phyloP scores from a whole-genome alignment of 2,329 filamentous ascomycete genomes.

The Microcyclosporella mali region DNA sequence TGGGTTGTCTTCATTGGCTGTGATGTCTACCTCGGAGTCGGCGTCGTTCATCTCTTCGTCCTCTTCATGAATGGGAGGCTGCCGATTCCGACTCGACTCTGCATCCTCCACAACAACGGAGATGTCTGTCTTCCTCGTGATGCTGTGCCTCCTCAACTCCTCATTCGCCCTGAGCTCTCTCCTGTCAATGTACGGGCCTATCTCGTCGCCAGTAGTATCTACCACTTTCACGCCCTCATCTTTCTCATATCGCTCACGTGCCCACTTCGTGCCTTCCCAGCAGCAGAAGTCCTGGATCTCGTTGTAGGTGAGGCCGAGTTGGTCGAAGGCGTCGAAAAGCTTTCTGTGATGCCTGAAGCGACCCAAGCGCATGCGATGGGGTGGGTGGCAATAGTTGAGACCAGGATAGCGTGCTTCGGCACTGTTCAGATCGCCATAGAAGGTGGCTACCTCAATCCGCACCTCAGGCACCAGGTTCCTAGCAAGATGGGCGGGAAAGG shows the following conservation, averaged over 20 bases:
- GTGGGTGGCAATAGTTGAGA: constrained; percentile 67
- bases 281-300: constrained; percentile 69
- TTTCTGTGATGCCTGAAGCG: constrained; percentile 71
- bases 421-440: constrained; percentile 73
- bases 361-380: constrained; percentile 70
- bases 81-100: constrained; percentile 13
- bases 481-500: constrained; percentile 64
- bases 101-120: constrained; percentile 27
- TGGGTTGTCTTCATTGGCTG: constrained; percentile 13
- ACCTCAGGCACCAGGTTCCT: constrained; percentile 70
- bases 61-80: constrained; percentile 18
- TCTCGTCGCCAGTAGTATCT: constrained; percentile 66
- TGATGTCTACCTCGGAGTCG: constrained; percentile 17
- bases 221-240: constrained; percentile 64
- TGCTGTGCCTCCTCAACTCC: constrained; percentile 23
- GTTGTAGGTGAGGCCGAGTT: constrained; percentile 58
- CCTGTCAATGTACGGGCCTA: constrained; percentile 53
- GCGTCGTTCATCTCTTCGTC: constrained; percentile 24
- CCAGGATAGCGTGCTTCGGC: constrained; percentile 76
- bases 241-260: constrained; percentile 70
- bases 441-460: constrained; percentile 69
- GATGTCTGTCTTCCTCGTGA: constrained; percentile 30
- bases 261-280: constrained; percentile 80
- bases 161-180: constrained; percentile 15
- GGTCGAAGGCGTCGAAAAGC: constrained; percentile 70